A percentile compares a stretch with the other conserved stretches of the same genome.
Evolutionary conservation across 371 early-diverging fungal genomes (phyloP).

Genomic region (Apophysomyces elegans): DNA sequence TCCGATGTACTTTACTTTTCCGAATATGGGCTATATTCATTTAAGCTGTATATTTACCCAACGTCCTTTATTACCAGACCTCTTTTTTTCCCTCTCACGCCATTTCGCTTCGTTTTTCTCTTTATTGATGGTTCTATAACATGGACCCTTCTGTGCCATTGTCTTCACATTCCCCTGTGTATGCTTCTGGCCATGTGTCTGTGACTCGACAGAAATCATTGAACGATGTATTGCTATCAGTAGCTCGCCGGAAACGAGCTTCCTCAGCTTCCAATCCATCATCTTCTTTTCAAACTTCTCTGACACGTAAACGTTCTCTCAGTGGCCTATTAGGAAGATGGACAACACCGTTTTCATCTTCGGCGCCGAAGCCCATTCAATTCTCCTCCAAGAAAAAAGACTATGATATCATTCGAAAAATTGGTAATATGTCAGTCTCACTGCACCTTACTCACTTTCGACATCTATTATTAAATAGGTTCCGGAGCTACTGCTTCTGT

Average conservation of each 20-base stretch:
- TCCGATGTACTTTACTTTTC: background rate
- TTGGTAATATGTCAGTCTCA: background rate
- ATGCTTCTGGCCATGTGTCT: background rate
- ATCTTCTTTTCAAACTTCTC: background rate
- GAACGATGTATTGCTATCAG: slow-evolving; percentile 22
- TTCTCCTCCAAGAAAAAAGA: slow-evolving; percentile 29
- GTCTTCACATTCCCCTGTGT: background rate
- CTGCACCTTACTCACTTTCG: too few relatives aligned
- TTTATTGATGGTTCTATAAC: background rate
- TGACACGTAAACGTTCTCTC: slow-evolving; percentile 13
- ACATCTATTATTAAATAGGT: slow-evolving; percentile 19
- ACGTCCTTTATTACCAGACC: background rate
- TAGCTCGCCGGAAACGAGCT: slow-evolving; percentile 13
- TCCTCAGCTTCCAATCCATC: background rate
- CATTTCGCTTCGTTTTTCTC: background rate
- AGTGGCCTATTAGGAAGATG: slow-evolving; percentile 9
- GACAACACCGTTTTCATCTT: slow-evolving; percentile 7
- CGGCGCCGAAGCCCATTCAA: background rate
- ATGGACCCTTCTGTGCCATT: background rate
- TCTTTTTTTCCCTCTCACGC: background rate
- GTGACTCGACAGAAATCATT: slow-evolving; percentile 22
- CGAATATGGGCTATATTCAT: background rate
- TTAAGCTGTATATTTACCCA: background rate
- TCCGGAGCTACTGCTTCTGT: slow-evolving; percentile 50
- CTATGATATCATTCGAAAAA: slow-evolving; percentile 27